Evolutionary conservation across 805 yeast genomes (phyloP), one percentile per base, ranked within the genome.

Genomic region (Candida piceae): DNA sequence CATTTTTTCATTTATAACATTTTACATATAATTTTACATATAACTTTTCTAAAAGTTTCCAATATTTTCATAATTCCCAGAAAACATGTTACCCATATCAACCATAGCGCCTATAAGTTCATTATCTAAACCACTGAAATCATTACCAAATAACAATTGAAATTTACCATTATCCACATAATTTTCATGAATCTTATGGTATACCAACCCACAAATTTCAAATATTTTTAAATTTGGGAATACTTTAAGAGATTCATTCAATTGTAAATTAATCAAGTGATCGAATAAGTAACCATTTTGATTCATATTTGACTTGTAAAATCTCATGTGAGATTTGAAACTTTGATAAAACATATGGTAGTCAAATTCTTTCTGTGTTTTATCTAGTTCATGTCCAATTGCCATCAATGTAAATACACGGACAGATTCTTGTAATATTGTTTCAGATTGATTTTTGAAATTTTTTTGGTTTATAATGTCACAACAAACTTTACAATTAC

Each of bases 181-280:
- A 16, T 16, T 21, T 7, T 17, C 17, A 16, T 23, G 15, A 9
- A 33, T 17, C 13, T 45, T 32, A 24, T 47, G 51, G 31, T 58
- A 59, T 3, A 53, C 48, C 16, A 59, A 35, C 1, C 63, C 64
- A 32, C 64, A 59, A 7, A 59, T 40, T 34, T 58, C 64, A 35
- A 59, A 52, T 2, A 49, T 34, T 36, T 48, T 42, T 36, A 58
- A 40, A 6, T 40, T 34, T 7, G 53, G 50, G 7, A 57, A 23
- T 16, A 33, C 19, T 2, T 32, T 16, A 7, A 56, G 32, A 1
- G 57, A 52, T 16, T 44, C 32, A 29, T 54, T 49, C 12, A 59
- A 34, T 38, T 59, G 62, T 6, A 28, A 15, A 16, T 38, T 34
- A 4, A 55, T 45, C 16, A 59, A 35, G 40, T 58, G 64, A 35